Percentiles rank a stretch among this genome's conserved stretches.
These are phyloP conservation scores for Elaeis oleifera DNA, from an alignment of 202 grass and related monocot species.

Conservation along the genomic window DNA sequence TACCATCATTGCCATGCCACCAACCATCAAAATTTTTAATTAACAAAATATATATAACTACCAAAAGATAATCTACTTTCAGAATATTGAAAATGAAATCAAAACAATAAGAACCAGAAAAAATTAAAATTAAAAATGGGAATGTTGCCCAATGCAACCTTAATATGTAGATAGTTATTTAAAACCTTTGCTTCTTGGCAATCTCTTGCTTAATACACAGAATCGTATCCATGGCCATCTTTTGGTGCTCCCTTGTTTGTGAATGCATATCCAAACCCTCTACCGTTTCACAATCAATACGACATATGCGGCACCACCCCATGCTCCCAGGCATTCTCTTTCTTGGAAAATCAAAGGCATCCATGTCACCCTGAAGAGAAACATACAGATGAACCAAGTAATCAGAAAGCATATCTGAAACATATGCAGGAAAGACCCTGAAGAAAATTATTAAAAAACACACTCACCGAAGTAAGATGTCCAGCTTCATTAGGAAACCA, in stretches of 20 bases:
- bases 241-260: constrained; percentile 88
- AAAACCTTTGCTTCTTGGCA: constrained; percentile 60
- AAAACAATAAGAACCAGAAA: not conserved
- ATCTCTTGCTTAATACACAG: constrained; percentile 84
- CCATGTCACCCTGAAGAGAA: constrained; percentile 18
- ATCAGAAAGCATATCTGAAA: not conserved
- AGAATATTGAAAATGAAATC: constrained; percentile 3
- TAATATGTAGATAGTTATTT: not conserved
- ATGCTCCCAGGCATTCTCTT: constrained; percentile 34
- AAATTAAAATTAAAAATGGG: not conserved
- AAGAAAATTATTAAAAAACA: not conserved
- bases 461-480: constrained; percentile 37
- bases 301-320: constrained; percentile 92
- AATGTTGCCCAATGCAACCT: not conserved
- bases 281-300: constrained; percentile 62
- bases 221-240: constrained; percentile 75
- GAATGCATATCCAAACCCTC: constrained; percentile 75
- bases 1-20: no score
- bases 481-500: constrained; percentile 43
- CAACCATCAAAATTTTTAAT: no score
- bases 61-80: no score
- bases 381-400: not conserved
- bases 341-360: constrained; percentile 37
- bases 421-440: no score
- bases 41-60: no score